Conservation (phyloP, 495 filamentous ascomycete species). For the Xylaria nigripes region DNA sequence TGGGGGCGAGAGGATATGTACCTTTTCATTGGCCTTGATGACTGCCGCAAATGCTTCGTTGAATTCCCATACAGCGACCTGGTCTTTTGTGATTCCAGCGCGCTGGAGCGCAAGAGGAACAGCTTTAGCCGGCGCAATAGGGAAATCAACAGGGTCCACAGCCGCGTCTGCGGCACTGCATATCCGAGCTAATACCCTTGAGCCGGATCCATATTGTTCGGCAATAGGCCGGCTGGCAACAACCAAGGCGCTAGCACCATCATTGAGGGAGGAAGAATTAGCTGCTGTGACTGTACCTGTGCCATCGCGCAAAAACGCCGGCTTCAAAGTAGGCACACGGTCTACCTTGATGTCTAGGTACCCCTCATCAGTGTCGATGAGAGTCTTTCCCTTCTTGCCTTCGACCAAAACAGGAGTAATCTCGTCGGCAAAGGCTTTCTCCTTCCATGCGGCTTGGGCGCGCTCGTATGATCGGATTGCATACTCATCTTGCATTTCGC, state of each 20-base stretch:
- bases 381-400: slow-evolving; percentile 70
- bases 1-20: slow-evolving; percentile 23
- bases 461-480: slow-evolving; percentile 81
- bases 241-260: slow-evolving; percentile 88
- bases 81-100: slow-evolving; percentile 79
- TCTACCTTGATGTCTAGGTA: slow-evolving; percentile 76
- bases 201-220: slow-evolving; percentile 60
- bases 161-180: slow-evolving; percentile 84
- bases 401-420: slow-evolving; percentile 79
- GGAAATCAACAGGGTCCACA: slow-evolving; percentile 90
- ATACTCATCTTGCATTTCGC: slow-evolving; percentile 83
- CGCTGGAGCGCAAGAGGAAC: slow-evolving; percentile 84
- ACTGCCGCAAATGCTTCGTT: slow-evolving; percentile 97
- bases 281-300: slow-evolving; percentile 90
- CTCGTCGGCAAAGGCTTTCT: slow-evolving; percentile 72
- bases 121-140: slow-evolving; percentile 82
- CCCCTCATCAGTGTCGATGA: slow-evolving; percentile 77
- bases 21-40: slow-evolving; percentile 90
- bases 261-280: slow-evolving; percentile 86
- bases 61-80: slow-evolving; percentile 93
- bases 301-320: slow-evolving; percentile 77
- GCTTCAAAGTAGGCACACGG: slow-evolving; percentile 78
- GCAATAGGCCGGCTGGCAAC: slow-evolving; percentile 69
- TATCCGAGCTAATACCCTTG: slow-evolving; percentile 74
- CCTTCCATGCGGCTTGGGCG: slow-evolving; percentile 82